These are phyloP conservation scores for Iberis pinnata DNA, from an alignment of 345 rosid species.

Conservation along the genomic window DNA sequence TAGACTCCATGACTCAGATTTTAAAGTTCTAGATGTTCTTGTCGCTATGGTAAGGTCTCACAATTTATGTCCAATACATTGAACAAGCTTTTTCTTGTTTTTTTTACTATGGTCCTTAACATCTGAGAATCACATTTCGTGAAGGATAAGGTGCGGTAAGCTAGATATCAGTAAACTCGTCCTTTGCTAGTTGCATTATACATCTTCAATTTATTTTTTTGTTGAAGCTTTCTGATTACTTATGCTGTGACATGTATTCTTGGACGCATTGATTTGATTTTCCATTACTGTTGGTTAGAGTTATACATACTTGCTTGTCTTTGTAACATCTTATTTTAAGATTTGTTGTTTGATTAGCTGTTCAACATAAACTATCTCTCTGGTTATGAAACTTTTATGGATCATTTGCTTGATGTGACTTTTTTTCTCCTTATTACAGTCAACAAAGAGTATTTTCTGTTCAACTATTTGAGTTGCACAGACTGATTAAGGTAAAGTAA, in stretches of 20 bases:
- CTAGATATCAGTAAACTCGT: no score
- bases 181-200: no score
- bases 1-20: conserved; percentile 8
- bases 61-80: no score
- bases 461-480: conserved; percentile 89
- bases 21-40: conserved; percentile 9
- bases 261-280: neutral
- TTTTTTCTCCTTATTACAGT: conserved; percentile 44
- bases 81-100: no score
- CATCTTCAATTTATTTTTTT: no score
- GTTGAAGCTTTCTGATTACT: no score
- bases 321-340: neutral
- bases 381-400: conserved; percentile 11
- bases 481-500: conserved; percentile 70
- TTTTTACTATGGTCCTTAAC: no score
- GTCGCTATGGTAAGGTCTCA: conserved; percentile 7
- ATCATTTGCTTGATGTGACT: conserved; percentile 13
- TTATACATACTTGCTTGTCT: neutral
- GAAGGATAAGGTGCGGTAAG: no score
- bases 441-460: conserved; percentile 88
- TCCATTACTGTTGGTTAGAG: neutral
- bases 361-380: neutral
- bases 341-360: neutral
- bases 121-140: no score
- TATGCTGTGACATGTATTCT: neutral